Conservation (phyloP, 257 asterid species). For the Orobanche coerulescens region DNA sequence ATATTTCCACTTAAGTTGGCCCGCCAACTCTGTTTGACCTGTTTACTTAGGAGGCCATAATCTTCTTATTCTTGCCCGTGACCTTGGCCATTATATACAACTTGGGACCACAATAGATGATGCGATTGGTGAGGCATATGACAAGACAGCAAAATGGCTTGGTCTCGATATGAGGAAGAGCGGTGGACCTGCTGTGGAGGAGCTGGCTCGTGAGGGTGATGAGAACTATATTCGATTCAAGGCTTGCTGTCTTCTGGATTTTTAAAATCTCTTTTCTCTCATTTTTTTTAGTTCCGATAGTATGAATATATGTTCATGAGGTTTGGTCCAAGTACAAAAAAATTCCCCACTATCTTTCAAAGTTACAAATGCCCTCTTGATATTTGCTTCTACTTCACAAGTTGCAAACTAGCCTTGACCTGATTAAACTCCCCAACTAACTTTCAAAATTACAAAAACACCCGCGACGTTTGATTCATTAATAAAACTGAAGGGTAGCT, state of each 20-base stretch:
- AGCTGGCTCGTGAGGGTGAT: conserved; percentile 89
- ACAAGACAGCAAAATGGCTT: conserved; percentile 97
- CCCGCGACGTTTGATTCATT: too few species aligned
- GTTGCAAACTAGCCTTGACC: too few species aligned
- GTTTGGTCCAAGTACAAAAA: not conserved
- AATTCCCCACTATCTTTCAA: not conserved
- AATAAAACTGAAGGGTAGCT: too few species aligned
- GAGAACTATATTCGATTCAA: conserved; percentile 56
- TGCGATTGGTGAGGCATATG: conserved; percentile 99
- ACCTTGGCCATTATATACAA: conserved; percentile 84
- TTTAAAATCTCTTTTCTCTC: not conserved
- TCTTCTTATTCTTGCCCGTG: conserved; percentile 90
- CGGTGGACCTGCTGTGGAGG: conserved; percentile 99
- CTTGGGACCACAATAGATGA: conserved; percentile 95
- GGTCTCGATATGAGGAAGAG: conserved; percentile 96
- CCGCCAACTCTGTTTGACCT: conserved; percentile 8
- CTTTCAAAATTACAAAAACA: too few species aligned
- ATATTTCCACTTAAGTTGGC: conserved; percentile 2
- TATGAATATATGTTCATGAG: not conserved
- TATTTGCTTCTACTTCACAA: too few species aligned
- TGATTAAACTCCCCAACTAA: too few species aligned
- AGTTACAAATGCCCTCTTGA: too few species aligned
- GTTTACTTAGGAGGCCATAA: conserved; percentile 80
- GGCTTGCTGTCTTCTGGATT: conserved; percentile 35
- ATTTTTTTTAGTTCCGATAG: not conserved